Conservation (phyloP, 768 basidiomycete species). For the Leucocoprinus birnbaumii region DNA sequence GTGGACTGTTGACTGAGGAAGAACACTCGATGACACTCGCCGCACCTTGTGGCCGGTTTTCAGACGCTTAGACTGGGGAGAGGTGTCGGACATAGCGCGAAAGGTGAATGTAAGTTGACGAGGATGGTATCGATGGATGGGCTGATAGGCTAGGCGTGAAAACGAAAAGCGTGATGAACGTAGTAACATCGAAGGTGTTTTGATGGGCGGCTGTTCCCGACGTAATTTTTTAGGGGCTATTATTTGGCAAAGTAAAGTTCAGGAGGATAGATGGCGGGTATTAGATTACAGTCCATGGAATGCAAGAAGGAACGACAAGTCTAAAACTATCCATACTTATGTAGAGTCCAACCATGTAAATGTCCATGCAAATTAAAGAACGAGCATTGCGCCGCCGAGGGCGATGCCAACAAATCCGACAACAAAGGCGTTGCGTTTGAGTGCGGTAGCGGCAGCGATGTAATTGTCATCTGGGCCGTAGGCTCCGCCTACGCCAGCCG, state of each 20-base stretch:
- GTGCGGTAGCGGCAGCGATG: constrained; percentile 51
- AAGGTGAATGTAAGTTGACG: constrained; percentile 2
- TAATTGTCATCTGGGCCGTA: constrained; percentile 71
- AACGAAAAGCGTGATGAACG: constrained; percentile 7
- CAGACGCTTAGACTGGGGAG: constrained; percentile 31
- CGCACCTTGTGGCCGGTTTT: constrained; percentile 35
- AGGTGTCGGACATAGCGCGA: constrained; percentile 17
- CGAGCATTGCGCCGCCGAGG: constrained; percentile 46
- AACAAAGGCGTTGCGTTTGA: constrained; percentile 42
- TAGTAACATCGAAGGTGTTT: constrained; percentile 1
- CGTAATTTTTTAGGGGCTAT: constrained; percentile 2
- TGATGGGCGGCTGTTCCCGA: constrained; percentile 11
- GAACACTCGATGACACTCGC: neutral
- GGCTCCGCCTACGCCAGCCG: constrained; percentile 41
- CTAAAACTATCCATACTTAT: constrained; percentile 15
- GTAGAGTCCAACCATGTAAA: constrained; percentile 8
- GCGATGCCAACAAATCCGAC: constrained; percentile 42
- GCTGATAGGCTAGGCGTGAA: neutral
- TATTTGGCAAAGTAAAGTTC: neutral
- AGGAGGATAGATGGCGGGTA: neutral
- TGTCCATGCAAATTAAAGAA: constrained; percentile 31
- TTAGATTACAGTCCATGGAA: constrained; percentile 9
- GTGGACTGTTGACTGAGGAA: neutral
- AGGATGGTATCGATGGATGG: constrained; percentile 1
- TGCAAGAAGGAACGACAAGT: constrained; percentile 9